Evolutionary conservation across 495 filamentous ascomycete species (phyloP).

Genomic region (Neurospora sp.): DNA sequence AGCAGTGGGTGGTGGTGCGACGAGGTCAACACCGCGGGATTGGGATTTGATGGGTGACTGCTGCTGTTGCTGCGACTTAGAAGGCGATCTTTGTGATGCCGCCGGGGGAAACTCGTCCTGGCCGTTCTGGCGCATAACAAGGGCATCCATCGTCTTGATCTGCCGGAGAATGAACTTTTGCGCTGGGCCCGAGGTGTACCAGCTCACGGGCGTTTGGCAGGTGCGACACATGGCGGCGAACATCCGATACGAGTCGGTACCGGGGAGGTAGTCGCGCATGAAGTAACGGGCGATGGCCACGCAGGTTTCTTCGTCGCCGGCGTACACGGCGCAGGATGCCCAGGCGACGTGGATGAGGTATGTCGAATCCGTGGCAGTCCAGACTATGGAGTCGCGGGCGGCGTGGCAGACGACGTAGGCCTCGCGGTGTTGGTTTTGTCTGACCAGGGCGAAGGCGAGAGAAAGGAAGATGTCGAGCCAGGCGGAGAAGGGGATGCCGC

Average conservation of each 20-base stretch:
- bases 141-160: constrained; percentile 77
- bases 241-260: constrained; percentile 74
- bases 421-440: constrained; percentile 42
- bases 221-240: constrained; percentile 62
- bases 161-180: constrained; percentile 87
- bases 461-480: constrained; percentile 91
- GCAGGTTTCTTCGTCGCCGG: constrained; percentile 69
- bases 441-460: constrained; percentile 66
- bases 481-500: constrained; percentile 63
- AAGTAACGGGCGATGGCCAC: constrained; percentile 65
- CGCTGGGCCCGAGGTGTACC: constrained; percentile 49
- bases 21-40: not conserved
- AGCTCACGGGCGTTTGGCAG: constrained; percentile 46
- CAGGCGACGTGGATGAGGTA: constrained; percentile 72
- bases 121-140: constrained; percentile 10
- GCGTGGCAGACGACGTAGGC: constrained; percentile 69
- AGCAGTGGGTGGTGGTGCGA: not conserved
- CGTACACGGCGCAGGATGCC: constrained; percentile 72
- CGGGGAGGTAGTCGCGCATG: constrained; percentile 75
- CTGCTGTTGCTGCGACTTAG: not conserved
- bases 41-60: not conserved
- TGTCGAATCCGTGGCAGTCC: constrained; percentile 54
- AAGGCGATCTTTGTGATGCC: not conserved
- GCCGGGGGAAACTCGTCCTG: not conserved
- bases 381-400: constrained; percentile 67